Evolutionary conservation across 2,329 filamentous ascomycete species (phyloP), one percentile per base, ranked within the genome.

Genomic region (Fusarium xyrophilum): DNA sequence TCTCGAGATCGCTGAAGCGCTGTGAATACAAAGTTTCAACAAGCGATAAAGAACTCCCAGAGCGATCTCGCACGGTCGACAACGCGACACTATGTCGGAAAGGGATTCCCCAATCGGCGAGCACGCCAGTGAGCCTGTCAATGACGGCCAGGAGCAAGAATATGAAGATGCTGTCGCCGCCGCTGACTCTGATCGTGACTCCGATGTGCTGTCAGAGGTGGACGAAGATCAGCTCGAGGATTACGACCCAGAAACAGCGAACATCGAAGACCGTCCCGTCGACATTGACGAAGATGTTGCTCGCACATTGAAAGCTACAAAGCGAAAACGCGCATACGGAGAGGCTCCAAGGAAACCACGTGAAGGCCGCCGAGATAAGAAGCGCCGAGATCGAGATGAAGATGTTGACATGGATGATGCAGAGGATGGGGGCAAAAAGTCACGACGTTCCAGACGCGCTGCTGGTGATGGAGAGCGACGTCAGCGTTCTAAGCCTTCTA

Each of bases 301-400:
- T 10, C 84, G 85, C 59, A 88, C 87, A 5, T 78, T 91, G 33
- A 90, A 90, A 76, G 87, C 87, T 1, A 83, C 83, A n/a, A 89
- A 88, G 78, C 80, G 88, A 61, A 90, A 90, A 80, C 86, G 92
- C 60, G 75, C 83, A 12, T 90, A 86, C 35, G 89, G 89, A 53
- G 87, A 86, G 32, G 84, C 85, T 50, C 79, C 83, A 43, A 92
- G 91, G 79, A 96, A 93, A 80, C 91, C 92, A 55, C 89, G 91
- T 77, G 91, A 89, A 73, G 89, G 88, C n/a, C 85, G 88, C 52
- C 85, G 89, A 73, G 90, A 89, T 69, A 92, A 92, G 79, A 89
- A 90, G 76, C 81, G 78, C 33, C 75, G 86, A 47, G 80, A 83
- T 50, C 80, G 69, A 39, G 83, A 85, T 60, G 84, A 83, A 3